These are phyloP conservation scores for Mucor lusitanicus DNA, from an alignment of 371 early-diverging fungal species.

Conservation along the genomic window DNA sequence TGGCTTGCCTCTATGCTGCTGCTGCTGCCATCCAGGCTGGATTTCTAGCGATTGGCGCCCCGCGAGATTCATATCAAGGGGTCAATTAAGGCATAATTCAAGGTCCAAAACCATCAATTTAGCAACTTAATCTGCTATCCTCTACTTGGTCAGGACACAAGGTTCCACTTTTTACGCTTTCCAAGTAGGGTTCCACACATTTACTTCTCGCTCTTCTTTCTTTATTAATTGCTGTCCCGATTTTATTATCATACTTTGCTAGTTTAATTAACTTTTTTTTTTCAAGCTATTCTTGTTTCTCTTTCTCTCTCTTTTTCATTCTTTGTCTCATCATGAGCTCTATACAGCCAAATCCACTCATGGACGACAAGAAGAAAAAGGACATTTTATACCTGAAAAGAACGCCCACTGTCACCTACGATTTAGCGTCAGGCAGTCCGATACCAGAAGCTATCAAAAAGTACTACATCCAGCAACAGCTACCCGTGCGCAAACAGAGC, in stretches of 20 bases:
- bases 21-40: no score
- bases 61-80: background rate
- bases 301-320: constrained; percentile 4
- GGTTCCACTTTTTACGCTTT: background rate
- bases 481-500: constrained; percentile 50
- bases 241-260: background rate
- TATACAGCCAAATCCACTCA: background rate
- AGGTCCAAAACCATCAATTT: background rate
- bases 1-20: background rate
- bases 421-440: constrained; percentile 16
- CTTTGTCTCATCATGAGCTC: background rate
- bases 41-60: background rate
- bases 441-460: constrained; percentile 41
- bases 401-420: constrained; percentile 19
- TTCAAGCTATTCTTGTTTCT: background rate
- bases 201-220: background rate
- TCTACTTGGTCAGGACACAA: background rate
- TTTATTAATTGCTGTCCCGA: background rate
- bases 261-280: background rate
- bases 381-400: constrained; percentile 15
- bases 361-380: background rate
- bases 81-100: background rate
- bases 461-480: constrained; percentile 43
- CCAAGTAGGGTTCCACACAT: background rate
- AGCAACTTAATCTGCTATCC: background rate